Evolutionary conservation across 495 filamentous ascomycete genomes (phyloP).

Genomic region (Talaromyces nanjingensis): DNA sequence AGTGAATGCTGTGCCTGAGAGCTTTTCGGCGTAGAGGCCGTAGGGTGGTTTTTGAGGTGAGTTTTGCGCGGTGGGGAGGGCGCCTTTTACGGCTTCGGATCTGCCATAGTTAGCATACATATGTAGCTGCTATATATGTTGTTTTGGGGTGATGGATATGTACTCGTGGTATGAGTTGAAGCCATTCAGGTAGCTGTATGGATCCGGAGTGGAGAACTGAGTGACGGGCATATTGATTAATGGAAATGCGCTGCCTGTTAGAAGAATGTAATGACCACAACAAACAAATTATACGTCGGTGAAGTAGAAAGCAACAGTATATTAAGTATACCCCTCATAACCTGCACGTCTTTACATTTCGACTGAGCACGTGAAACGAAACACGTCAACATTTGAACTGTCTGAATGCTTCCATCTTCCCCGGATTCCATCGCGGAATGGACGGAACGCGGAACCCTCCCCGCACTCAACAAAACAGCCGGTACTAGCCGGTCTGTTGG

Average conservation of each 20-base stretch:
- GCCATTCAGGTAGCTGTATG: slow-evolving; percentile 51
- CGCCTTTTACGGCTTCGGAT: slow-evolving; percentile 49
- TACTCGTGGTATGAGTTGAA: slow-evolving; percentile 57
- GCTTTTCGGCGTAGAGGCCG: slow-evolving; percentile 87
- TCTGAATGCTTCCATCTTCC: neutral
- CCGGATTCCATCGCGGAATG: neutral
- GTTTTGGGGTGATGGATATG: slow-evolving; percentile 16
- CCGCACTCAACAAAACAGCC: neutral
- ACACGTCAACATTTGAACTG: neutral
- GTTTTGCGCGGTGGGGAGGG: slow-evolving; percentile 65
- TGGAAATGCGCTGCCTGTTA: neutral
- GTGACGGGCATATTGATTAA: slow-evolving; percentile 45
- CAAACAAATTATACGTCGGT: neutral
- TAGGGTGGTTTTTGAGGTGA: slow-evolving; percentile 81
- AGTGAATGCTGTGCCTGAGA: slow-evolving; percentile 91
- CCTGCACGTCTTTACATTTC: neutral
- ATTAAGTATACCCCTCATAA: neutral
- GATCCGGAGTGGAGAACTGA: slow-evolving; percentile 46
- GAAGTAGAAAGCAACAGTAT: neutral
- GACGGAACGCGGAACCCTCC: neutral
- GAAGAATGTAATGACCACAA: neutral
- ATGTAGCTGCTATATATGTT: too few relatives aligned
- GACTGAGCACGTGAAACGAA: neutral
- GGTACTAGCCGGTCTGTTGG: neutral
- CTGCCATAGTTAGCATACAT: slow-evolving; percentile 21